These are phyloP conservation scores for Angophora floribunda DNA, from an alignment of 345 rosid genomes.

Conservation along the genomic window DNA sequence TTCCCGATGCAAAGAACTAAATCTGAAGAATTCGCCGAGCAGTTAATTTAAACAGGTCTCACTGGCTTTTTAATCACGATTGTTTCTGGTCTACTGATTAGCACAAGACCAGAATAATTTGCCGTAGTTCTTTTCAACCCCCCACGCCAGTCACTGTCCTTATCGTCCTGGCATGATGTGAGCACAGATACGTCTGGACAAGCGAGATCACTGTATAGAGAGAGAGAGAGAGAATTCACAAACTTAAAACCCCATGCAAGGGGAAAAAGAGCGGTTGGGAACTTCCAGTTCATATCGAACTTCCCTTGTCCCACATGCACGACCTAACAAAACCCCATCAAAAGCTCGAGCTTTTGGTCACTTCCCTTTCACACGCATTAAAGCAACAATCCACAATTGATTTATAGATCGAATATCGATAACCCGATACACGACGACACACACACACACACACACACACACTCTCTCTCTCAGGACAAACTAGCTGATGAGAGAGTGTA, in stretches of 20 bases:
- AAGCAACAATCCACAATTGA: not conserved
- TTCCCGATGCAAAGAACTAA: not conserved
- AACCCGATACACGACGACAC: not conserved
- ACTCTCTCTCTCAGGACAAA: slow-evolving; percentile 41
- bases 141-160: not conserved
- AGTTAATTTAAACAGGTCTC: not conserved
- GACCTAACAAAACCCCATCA: not conserved
- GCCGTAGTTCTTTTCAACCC: not conserved
- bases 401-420: not conserved
- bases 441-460: not conserved
- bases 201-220: not conserved
- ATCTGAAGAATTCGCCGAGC: not conserved
- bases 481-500: slow-evolving; percentile 40
- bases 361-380: not conserved
- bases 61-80: not conserved
- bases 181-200: not conserved
- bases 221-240: not conserved
- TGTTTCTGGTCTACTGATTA: not conserved
- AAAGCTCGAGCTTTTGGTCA: not conserved
- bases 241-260: slow-evolving; percentile 19
- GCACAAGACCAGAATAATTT: not conserved
- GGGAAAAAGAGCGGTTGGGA: slow-evolving; percentile 24
- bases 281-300: slow-evolving; percentile 72
- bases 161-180: not conserved
- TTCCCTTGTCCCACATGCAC: slow-evolving; percentile 15